phyloP scores from a whole-genome alignment of 805 yeast genomes.

The Saturnispora quitensis region DNA sequence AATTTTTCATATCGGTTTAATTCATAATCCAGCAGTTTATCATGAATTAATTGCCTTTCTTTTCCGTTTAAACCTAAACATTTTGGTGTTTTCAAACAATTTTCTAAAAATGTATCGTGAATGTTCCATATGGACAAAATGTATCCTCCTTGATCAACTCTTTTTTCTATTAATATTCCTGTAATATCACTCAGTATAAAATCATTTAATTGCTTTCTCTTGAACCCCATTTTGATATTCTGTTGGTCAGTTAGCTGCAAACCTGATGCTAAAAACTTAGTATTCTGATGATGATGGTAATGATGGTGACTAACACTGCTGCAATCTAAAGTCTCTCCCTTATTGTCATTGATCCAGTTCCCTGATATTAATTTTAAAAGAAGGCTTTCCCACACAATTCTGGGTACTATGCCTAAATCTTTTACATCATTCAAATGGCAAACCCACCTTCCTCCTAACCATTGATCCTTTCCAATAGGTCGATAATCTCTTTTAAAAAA shows the following conservation, averaged over 20 bases:
- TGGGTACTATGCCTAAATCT: conserved; percentile 21
- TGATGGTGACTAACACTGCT: background rate
- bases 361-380: conserved; percentile 39
- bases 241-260: background rate
- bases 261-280: background rate
- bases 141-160: conserved; percentile 18
- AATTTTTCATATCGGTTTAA: conserved; percentile 8
- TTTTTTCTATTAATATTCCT: conserved; percentile 51
- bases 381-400: conserved; percentile 47
- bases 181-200: conserved; percentile 41
- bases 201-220: conserved; percentile 5
- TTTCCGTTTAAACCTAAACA: background rate
- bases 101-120: conserved; percentile 30
- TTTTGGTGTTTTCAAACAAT: conserved; percentile 1
- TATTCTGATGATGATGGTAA: background rate
- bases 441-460: conserved; percentile 56
- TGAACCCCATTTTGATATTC: background rate
- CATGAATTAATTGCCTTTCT: background rate
- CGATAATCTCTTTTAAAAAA: conserved; percentile 50
- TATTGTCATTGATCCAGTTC: conserved; percentile 11
- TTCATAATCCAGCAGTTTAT: conserved; percentile 7
- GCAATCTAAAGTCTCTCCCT: background rate
- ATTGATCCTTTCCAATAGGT: conserved; percentile 64
- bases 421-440: conserved; percentile 21
- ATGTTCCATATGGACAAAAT: conserved; percentile 56